Evolutionary conservation across 108 stramenopile species (phyloP).

Genomic region (Parmales sp.): DNA sequence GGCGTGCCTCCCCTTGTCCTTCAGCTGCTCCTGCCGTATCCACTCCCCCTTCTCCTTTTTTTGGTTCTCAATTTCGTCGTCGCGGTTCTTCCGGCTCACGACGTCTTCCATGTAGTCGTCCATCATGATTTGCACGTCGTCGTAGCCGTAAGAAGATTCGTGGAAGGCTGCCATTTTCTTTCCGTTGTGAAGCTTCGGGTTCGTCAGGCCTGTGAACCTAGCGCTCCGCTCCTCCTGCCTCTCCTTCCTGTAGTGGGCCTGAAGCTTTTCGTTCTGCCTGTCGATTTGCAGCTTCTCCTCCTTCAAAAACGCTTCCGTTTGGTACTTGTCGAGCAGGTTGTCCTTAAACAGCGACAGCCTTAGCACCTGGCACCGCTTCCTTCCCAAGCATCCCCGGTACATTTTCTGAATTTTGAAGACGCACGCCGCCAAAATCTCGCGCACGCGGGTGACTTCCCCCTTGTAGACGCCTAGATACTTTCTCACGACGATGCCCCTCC

Average conservation of each 20-base stretch:
- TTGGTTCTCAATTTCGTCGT: neutral
- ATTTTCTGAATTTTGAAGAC: neutral
- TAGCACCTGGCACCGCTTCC: neutral
- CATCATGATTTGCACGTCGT: neutral
- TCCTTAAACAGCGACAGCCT: neutral
- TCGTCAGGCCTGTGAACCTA: neutral
- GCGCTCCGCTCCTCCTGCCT: neutral
- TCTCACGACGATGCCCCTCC: slow-evolving; percentile 11
- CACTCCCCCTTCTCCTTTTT: neutral
- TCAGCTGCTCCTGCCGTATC: neutral
- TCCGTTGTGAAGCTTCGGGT: slow-evolving; percentile 1
- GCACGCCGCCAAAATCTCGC: slow-evolving; percentile 7
- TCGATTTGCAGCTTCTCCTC: neutral
- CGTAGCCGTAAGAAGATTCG: slow-evolving; percentile 7
- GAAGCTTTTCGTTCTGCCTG: neutral
- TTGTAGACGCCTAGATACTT: neutral
- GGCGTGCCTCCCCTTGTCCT: neutral
- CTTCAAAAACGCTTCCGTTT: slow-evolving; percentile 2
- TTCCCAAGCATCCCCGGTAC: neutral
- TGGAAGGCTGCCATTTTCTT: slow-evolving; percentile 3
- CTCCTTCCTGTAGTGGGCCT: slow-evolving; percentile 2
- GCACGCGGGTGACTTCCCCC: neutral
- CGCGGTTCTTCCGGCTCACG: neutral
- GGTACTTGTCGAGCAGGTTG: neutral
- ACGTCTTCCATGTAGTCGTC: slow-evolving; percentile 9